Evolutionary conservation across 371 early-diverging fungal genomes (phyloP).

Genomic region (Rhizomucor pusillus): DNA sequence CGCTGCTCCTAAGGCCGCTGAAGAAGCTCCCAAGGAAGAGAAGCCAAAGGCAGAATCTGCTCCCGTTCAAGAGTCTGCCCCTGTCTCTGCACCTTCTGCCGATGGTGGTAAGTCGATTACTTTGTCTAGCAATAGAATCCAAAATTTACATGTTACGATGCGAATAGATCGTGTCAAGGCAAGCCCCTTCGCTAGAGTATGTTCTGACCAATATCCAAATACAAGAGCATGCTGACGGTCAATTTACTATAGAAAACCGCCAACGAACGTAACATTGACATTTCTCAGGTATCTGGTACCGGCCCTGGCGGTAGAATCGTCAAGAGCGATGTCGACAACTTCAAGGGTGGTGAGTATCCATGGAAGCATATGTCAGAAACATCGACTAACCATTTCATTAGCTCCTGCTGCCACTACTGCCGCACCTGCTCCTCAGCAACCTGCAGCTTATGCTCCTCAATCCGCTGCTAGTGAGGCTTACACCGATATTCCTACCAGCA

Average conservation of each 20-base stretch:
- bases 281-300: slow-evolving; percentile 79
- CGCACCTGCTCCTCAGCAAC: slow-evolving; percentile 36
- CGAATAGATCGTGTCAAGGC: slow-evolving; percentile 73
- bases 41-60: slow-evolving; percentile 16
- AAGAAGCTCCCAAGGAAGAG: slow-evolving; percentile 31
- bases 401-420: slow-evolving; percentile 38
- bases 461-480: slow-evolving; percentile 59
- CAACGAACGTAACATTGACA: slow-evolving; percentile 74
- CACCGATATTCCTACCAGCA: slow-evolving; percentile 82
- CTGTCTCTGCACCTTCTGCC: slow-evolving; percentile 40
- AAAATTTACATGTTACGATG: slow-evolving; percentile 1
- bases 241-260: slow-evolving; percentile 76
- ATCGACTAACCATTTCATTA: slow-evolving; percentile 28
- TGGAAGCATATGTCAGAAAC: neutral
- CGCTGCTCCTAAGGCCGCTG: slow-evolving; percentile 26
- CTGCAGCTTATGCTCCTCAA: slow-evolving; percentile 51
- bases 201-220: slow-evolving; percentile 2
- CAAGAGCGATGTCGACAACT: slow-evolving; percentile 88
- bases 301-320: slow-evolving; percentile 92
- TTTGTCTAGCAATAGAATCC: neutral
- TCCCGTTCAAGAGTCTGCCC: slow-evolving; percentile 20
- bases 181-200: slow-evolving; percentile 81
- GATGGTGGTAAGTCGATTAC: slow-evolving; percentile 34
- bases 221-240: too few relatives aligned
- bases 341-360: slow-evolving; percentile 26